Evolutionary conservation across 345 rosid species (phyloP).

Genomic region (Raphanus sativus): DNA sequence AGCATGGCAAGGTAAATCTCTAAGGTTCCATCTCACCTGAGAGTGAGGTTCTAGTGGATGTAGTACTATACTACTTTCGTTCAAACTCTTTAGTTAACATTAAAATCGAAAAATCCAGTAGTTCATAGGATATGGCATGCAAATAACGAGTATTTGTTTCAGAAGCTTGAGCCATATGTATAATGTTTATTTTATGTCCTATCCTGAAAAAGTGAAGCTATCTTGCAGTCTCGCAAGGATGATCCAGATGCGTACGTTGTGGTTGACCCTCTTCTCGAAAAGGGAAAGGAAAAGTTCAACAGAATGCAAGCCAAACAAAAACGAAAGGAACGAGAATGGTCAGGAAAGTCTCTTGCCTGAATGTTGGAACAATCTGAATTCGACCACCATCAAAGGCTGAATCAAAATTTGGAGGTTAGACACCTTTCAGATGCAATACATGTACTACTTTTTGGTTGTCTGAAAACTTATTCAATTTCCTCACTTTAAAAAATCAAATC

Average conservation of each 20-base stretch:
- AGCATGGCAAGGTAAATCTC: slow-evolving; percentile 61
- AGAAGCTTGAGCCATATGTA: slow-evolving; percentile 1
- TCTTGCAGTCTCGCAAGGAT: slow-evolving; percentile 74
- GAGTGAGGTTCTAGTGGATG: background rate
- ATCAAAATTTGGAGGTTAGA: background rate
- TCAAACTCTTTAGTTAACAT: background rate
- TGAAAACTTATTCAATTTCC: background rate
- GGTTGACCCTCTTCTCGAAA: slow-evolving; percentile 89
- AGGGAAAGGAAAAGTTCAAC: slow-evolving; percentile 96
- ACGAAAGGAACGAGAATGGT: slow-evolving; percentile 84
- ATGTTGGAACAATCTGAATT: background rate
- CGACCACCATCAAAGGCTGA: background rate
- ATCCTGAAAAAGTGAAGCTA: slow-evolving; percentile 10
- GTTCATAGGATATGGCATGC: slow-evolving; percentile 6
- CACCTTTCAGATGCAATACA: background rate
- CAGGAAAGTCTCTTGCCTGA: slow-evolving; percentile 88
- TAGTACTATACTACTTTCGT: background rate
- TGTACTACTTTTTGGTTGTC: background rate
- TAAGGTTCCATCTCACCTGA: slow-evolving; percentile 9
- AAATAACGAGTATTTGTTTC: background rate
- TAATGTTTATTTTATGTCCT: slow-evolving; percentile 1
- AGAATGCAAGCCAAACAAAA: slow-evolving; percentile 89
- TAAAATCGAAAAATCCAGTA: background rate
- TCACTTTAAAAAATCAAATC: background rate
- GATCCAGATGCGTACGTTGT: slow-evolving; percentile 84